Conservation (phyloP, 164 flowering plant genomes). For the Nymphaea colorata region DNA sequence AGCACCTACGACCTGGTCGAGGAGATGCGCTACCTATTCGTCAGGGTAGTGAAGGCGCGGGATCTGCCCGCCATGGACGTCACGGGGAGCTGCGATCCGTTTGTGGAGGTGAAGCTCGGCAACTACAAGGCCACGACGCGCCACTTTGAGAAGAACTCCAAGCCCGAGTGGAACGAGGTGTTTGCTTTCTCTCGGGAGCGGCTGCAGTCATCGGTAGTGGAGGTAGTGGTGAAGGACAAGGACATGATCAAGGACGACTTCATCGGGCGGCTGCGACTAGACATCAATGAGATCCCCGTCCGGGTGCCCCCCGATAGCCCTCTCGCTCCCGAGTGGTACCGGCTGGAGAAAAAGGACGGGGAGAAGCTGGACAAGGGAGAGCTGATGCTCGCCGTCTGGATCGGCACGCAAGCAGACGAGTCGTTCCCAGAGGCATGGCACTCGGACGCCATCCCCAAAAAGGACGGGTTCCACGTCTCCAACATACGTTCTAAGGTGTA, state of each 20-base stretch:
- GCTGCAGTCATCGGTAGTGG: slow-evolving; percentile 69
- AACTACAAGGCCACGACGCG: slow-evolving; percentile 77
- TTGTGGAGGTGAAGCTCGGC: slow-evolving; percentile 78
- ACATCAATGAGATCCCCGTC: slow-evolving; percentile 72
- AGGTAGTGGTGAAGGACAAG: slow-evolving; percentile 80
- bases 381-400: slow-evolving; percentile 94
- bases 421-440: slow-evolving; percentile 94
- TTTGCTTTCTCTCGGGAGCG: slow-evolving; percentile 79
- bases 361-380: slow-evolving; percentile 63
- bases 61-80: slow-evolving; percentile 81
- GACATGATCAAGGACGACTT: slow-evolving; percentile 78
- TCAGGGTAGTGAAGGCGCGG: slow-evolving; percentile 84
- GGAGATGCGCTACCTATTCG: slow-evolving; percentile 80
- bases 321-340: slow-evolving; percentile 86
- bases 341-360: slow-evolving; percentile 67
- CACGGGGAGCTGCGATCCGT: slow-evolving; percentile 87
- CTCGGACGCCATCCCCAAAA: slow-evolving; percentile 56
- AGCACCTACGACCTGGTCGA: slow-evolving; percentile 93
- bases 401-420: slow-evolving; percentile 94
- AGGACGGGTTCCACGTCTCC: slow-evolving; percentile 37
- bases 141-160: slow-evolving; percentile 64
- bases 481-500: slow-evolving; percentile 78
- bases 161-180: slow-evolving; percentile 85
- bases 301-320: slow-evolving; percentile 97
- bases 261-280: slow-evolving; percentile 72